These are phyloP conservation scores for Amylocystis lapponica DNA, from an alignment of 768 basidiomycete species.

Conservation along the genomic window DNA sequence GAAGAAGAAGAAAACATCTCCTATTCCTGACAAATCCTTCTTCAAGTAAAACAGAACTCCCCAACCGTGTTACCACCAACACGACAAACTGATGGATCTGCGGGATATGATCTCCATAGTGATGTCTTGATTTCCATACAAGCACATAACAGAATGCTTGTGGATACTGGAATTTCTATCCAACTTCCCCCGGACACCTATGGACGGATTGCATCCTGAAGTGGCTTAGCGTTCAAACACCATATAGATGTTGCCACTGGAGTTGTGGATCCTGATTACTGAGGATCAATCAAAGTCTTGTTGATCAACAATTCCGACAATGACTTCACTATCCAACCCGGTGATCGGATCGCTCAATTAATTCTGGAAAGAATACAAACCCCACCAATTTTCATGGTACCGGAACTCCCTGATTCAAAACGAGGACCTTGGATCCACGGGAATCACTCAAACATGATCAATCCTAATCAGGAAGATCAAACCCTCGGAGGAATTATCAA, in stretches of 20 bases:
- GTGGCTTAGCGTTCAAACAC: background rate
- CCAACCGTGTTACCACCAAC: too few species aligned
- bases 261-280: constrained; percentile 4
- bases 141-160: background rate
- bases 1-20: too few species aligned
- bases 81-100: background rate
- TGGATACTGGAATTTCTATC: constrained; percentile 2
- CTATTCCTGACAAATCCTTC: too few species aligned
- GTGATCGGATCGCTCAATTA: constrained; percentile 3
- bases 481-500: constrained; percentile 2
- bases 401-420: background rate
- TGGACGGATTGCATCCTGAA: background rate
- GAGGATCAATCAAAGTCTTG: constrained; percentile 3
- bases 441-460: constrained; percentile 1
- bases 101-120: background rate
- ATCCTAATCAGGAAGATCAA: background rate
- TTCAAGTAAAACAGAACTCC: too few species aligned
- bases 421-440: background rate
- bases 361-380: constrained; percentile 1
- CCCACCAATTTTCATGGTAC: background rate
- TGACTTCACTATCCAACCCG: background rate
- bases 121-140: background rate
- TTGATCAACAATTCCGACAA: constrained; percentile 3
- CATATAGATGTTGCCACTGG: constrained; percentile 3
- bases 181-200: background rate